Evolutionary conservation across 352 stramenopile species (phyloP), one percentile per base, ranked within the genome.

Genomic region (Phytopythium sindhum): DNA sequence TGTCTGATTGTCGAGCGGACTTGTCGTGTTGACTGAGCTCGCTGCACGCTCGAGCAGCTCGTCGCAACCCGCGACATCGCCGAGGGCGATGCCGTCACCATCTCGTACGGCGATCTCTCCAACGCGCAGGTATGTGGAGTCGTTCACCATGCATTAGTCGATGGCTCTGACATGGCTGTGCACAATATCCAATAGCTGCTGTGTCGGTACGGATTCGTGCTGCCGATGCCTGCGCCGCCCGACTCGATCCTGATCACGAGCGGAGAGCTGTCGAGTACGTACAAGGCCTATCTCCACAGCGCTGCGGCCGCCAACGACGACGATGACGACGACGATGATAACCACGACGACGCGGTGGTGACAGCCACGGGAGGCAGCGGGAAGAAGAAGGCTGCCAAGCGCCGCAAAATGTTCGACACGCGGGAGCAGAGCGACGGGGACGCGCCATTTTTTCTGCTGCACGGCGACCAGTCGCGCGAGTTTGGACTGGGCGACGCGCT

Each of bases 141-240:
- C 14, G 23, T 53, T 53, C 14, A 28, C 9, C 29, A 21, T n/a
- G 24, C 24, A n/a, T 56, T 56, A 11, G 50, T 24, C 23, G 23
- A 28, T 21, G 14, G 39, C 50, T 12, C 31, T 29, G 26, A 56
- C 50, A 21, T 47, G 33, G 51, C 33, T 58, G 61, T 44, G 23
- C 31, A 56, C 35, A 47, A 7, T 53, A 41, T 28, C 51, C 31
- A 60, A 4, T 57, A 83, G 83, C 65, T 92, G 17, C 63, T 92
- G 39, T 92, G 84, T 33, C 75, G 80, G 33, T 92, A 92, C 50
- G 80, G 84, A 12, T 92, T 92, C 60, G 80, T 87, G 24, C 67
- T 90, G 28, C 66, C 74, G 9, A 62, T 65, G 19, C 47, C 68
- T 26, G 63, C 73, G 23, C 41, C 78, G 4, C 76, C 67, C 8